phyloP scores from a whole-genome alignment of 495 filamentous ascomycete species.

The Penicillium daleae region DNA sequence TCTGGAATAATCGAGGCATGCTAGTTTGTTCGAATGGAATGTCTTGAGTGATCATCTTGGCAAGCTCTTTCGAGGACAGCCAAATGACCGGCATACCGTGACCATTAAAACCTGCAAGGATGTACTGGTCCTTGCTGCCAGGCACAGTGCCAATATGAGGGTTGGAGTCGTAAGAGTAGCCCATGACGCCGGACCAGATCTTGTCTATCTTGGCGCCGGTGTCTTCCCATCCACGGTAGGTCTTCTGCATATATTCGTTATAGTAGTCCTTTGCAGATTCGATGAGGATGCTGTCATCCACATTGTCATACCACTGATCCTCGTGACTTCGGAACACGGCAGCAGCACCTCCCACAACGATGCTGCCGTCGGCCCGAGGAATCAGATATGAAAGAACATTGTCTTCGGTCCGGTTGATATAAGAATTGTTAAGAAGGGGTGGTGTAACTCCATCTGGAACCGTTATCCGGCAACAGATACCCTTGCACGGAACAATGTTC shows the following conservation, averaged over 20 bases:
- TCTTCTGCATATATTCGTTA: slow-evolving; percentile 55
- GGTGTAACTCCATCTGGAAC: slow-evolving; percentile 60
- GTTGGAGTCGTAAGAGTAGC: slow-evolving; percentile 46
- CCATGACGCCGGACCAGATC: slow-evolving; percentile 57
- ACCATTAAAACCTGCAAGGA: slow-evolving; percentile 58
- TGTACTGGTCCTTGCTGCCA: slow-evolving; percentile 41
- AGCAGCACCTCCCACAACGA: slow-evolving; percentile 66
- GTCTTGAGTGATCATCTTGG: slow-evolving; percentile 46
- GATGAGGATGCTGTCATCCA: slow-evolving; percentile 56
- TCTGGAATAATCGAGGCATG: slow-evolving; percentile 43
- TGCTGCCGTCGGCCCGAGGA: slow-evolving; percentile 67
- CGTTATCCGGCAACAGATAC: slow-evolving; percentile 66
- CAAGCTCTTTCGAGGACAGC: slow-evolving; percentile 45
- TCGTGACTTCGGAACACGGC: slow-evolving; percentile 53
- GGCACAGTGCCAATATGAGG: slow-evolving; percentile 56
- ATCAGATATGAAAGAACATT: slow-evolving; percentile 61
- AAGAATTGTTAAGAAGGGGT: slow-evolving; percentile 39
- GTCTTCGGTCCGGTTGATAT: slow-evolving; percentile 36
- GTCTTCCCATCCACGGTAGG: slow-evolving; percentile 49
- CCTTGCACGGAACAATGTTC: slow-evolving; percentile 61
- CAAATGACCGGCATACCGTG: slow-evolving; percentile 58
- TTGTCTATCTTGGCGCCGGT: slow-evolving; percentile 42
- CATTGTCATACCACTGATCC: slow-evolving; percentile 59
- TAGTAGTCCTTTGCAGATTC: slow-evolving; percentile 62
- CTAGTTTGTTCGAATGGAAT: slow-evolving; percentile 39